phyloP scores from a whole-genome alignment of 2,329 filamentous ascomycete genomes.

The Coniochaeta hoffmannii region DNA sequence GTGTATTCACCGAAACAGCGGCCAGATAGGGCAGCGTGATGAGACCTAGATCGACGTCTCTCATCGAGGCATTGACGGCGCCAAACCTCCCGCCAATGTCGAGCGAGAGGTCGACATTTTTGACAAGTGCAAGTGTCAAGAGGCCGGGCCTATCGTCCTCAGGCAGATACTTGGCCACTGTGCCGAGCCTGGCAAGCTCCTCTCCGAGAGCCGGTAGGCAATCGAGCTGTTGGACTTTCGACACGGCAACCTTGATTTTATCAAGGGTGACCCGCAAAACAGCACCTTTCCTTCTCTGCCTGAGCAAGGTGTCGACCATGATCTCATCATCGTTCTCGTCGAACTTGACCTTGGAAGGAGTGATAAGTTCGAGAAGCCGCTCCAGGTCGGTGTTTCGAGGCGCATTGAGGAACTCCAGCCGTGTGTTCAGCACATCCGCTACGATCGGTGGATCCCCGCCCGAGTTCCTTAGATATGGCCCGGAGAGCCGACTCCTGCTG shows the following conservation, averaged over 20 bases:
- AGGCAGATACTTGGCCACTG: conserved; percentile 87
- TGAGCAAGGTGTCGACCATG: conserved; percentile 81
- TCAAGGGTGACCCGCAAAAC: conserved; percentile 67
- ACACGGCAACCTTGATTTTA: conserved; percentile 54
- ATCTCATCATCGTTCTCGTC: conserved; percentile 84
- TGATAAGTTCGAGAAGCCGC: conserved; percentile 75
- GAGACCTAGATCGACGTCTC: conserved; percentile 65
- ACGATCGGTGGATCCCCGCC: conserved; percentile 52
- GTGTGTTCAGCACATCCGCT: conserved; percentile 56
- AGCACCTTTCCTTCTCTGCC: conserved; percentile 79
- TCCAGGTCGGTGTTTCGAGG: conserved; percentile 78
- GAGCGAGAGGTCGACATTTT: conserved; percentile 52
- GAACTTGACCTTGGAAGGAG: conserved; percentile 85
- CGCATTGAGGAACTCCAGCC: conserved; percentile 62
- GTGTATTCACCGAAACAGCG: conserved; percentile 62
- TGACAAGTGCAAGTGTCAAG: conserved; percentile 63
- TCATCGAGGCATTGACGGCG: conserved; percentile 46
- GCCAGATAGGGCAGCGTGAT: conserved; percentile 79
- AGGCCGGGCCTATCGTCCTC: conserved; percentile 92
- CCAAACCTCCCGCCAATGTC: conserved; percentile 66
- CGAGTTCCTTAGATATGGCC: conserved; percentile 54
- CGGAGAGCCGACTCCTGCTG: conserved; percentile 65
- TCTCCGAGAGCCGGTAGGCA: conserved; percentile 65
- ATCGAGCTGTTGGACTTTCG: conserved; percentile 56
- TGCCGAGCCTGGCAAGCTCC: conserved; percentile 75